Evolutionary conservation across 2,329 filamentous ascomycete genomes (phyloP).

Genomic region (Aspergillus versicolor): DNA sequence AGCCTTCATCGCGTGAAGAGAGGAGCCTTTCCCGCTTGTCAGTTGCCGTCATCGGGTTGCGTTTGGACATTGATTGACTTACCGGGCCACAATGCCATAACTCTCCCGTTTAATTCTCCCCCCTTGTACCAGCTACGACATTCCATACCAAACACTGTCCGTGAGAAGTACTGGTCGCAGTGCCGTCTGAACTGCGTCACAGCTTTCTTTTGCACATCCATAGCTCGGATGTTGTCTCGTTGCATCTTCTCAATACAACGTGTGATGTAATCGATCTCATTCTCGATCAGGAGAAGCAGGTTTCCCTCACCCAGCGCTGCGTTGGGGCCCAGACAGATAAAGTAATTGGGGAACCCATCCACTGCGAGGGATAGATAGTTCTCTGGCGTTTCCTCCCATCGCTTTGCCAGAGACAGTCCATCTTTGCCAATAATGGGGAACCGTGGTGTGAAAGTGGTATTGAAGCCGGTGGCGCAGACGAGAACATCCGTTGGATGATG

Average conservation of each 20-base stretch:
- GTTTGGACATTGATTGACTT: slow-evolving; percentile 1
- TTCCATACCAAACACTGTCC: slow-evolving; percentile 34
- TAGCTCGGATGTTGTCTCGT: slow-evolving; percentile 33
- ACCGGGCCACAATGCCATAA: slow-evolving; percentile 39
- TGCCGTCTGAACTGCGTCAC: slow-evolving; percentile 30
- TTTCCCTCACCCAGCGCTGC: slow-evolving; percentile 34
- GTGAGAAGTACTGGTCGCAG: slow-evolving; percentile 36
- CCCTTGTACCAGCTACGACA: slow-evolving; percentile 43
- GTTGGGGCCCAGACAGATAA: slow-evolving; percentile 35
- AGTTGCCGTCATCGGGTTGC: neutral
- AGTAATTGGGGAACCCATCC: slow-evolving; percentile 37
- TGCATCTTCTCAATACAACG: slow-evolving; percentile 36
- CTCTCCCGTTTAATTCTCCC: slow-evolving; percentile 29
- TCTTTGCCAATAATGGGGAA: slow-evolving; percentile 35
- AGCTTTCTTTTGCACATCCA: slow-evolving; percentile 26
- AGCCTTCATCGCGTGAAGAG: slow-evolving; percentile 38
- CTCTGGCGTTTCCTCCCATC: slow-evolving; percentile 33
- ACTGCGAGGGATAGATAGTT: slow-evolving; percentile 37
- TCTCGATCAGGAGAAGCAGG: slow-evolving; percentile 35
- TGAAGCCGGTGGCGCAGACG: slow-evolving; percentile 40
- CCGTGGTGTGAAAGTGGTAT: slow-evolving; percentile 35
- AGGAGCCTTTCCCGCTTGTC: slow-evolving; percentile 25
- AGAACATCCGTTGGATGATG: slow-evolving; percentile 36
- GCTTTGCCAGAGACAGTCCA: slow-evolving; percentile 27
- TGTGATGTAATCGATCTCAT: slow-evolving; percentile 34